A percentile compares a stretch with the other conserved stretches of the same genome.
Evolutionary conservation across 148 eudicot species (phyloP).

Genomic region (Bassia scoparia): DNA sequence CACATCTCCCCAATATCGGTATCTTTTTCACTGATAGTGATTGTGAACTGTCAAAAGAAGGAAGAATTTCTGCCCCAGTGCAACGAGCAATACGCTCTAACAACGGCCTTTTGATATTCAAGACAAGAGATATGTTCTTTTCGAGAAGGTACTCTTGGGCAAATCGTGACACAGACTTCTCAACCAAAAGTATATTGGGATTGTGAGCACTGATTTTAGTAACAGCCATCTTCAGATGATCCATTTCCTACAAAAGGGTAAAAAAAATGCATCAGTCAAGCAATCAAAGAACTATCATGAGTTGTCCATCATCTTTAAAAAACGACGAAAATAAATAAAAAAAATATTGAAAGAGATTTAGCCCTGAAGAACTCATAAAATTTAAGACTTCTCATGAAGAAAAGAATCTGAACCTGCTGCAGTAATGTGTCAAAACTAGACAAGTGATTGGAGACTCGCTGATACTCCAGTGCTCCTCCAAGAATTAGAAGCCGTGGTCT

Average conservation of each 20-base stretch:
- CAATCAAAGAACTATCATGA: not conserved
- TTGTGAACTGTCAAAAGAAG: constrained; percentile 74
- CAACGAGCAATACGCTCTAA: constrained; percentile 96
- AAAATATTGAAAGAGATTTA: not conserved
- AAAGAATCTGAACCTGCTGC: constrained; percentile 62
- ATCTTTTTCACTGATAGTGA: too few relatives aligned
- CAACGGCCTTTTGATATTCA: constrained; percentile 85
- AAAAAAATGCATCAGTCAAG: constrained; percentile 20
- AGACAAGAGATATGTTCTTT: constrained; percentile 79
- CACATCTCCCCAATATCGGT: constrained; percentile 70
- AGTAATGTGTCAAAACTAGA: constrained; percentile 90
- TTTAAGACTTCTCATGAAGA: constrained; percentile 8
- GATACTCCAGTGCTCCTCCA: constrained; percentile 98
- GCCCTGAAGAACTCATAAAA: constrained; percentile 2
- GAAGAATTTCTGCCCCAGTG: constrained; percentile 81
- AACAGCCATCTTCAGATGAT: constrained; percentile 97
- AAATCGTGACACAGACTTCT: constrained; percentile 91
- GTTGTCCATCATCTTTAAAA: not conserved
- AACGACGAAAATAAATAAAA: not conserved
- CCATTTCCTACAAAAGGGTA: constrained; percentile 77
- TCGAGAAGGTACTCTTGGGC: constrained; percentile 95
- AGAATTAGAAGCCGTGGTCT: constrained; percentile 81
- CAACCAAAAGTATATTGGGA: constrained; percentile 84
- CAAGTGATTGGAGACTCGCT: constrained; percentile 73
- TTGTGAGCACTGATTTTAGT: constrained; percentile 76